Evolutionary conservation across 1,284 basidiomycete genomes (phyloP).

Genomic region (Trichosporon ovoides): DNA sequence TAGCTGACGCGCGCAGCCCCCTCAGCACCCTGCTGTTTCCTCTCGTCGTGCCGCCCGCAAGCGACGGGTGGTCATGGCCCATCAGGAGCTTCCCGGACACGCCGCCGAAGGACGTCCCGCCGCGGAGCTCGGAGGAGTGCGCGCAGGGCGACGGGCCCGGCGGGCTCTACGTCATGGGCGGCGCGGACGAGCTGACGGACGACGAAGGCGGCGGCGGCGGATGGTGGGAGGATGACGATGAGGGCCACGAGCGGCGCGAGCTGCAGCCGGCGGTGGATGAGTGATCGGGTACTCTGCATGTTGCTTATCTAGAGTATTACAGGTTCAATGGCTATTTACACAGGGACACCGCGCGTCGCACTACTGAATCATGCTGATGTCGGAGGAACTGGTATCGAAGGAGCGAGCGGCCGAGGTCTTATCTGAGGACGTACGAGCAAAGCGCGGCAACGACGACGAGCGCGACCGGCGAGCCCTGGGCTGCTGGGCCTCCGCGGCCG

Average conservation of each 20-base stretch:
- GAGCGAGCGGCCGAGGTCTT: too few species aligned
- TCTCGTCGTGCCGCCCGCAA: slow-evolving; percentile 69
- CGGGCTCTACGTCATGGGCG: slow-evolving; percentile 48
- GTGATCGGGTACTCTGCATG: too few species aligned
- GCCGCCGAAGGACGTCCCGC: slow-evolving; percentile 3
- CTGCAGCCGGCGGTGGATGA: too few species aligned
- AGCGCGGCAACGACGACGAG: too few species aligned
- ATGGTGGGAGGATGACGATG: slow-evolving; percentile 14
- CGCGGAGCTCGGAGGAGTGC: slow-evolving; percentile 48
- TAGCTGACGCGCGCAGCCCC: slow-evolving; percentile 52
- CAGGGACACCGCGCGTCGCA: too few species aligned
- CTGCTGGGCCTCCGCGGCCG: too few species aligned
- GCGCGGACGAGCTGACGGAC: slow-evolving; percentile 24
- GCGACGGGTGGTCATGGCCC: slow-evolving; percentile 69
- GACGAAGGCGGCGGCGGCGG: slow-evolving; percentile 24
- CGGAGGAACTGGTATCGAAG: too few species aligned
- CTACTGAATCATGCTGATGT: too few species aligned
- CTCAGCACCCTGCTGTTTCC: slow-evolving; percentile 74
- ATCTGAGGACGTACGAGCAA: too few species aligned
- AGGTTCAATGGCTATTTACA: too few species aligned
- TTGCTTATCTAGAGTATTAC: too few species aligned
- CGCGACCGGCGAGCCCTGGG: too few species aligned
- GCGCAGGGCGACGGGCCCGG: slow-evolving; percentile 58
- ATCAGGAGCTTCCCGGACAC: slow-evolving; percentile 21
- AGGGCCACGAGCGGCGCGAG: neutral